Base-by-base conservation (phyloP, 2,329 filamentous ascomycete genomes). In the Onygenales sp. region DNA sequence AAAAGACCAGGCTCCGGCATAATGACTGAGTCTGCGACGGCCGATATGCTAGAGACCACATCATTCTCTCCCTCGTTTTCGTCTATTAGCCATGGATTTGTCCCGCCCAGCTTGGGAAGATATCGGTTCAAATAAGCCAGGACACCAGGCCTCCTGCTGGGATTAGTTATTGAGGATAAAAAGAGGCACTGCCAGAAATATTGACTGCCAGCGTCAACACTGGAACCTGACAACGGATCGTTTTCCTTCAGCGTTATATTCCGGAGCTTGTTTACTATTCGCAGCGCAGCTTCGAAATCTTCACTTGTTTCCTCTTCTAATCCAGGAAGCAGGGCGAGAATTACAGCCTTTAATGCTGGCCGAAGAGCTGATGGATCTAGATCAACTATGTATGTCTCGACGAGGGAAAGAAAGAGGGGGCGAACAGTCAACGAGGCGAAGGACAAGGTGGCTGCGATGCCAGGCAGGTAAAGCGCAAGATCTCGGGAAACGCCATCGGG, bases 181-280 rank as follows among this genome's bases (percentile, higher is more conserved):
- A 98, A 97, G 65, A 98, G 86, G 67, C 90, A 96, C 72, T 98
- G 93, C 93, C 93, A 98, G 68, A 97, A 98, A 69, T 93, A 96
- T 59, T 88, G 87, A 59, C 91, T 88, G 8, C 84, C 83, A 7
- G 78, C 78, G 45, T 75, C 80, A 32, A n/a, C 14, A 13, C n/a
- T 27, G n/a, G 39, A 43, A 11, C 79, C 72, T 41, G 46, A 31
- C 35, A 31, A 41, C 21, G 13, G 21, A 5, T 56, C 78, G 77
- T 31, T 72, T 71, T 7, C 70, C 35, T 50, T 42, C 53, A 55
- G 8, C 49, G 43, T 44, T 47, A 81, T 79, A 55, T 78, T 71
- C 63, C 91, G 89, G 66, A 97, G 83, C 54, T 80, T 83, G 61
- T 93, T 86, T 46, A 97, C 68, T 8, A 95, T 81, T 54, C 80